phyloP scores from a whole-genome alignment of 164 flowering plant genomes.

The Piper longum region DNA sequence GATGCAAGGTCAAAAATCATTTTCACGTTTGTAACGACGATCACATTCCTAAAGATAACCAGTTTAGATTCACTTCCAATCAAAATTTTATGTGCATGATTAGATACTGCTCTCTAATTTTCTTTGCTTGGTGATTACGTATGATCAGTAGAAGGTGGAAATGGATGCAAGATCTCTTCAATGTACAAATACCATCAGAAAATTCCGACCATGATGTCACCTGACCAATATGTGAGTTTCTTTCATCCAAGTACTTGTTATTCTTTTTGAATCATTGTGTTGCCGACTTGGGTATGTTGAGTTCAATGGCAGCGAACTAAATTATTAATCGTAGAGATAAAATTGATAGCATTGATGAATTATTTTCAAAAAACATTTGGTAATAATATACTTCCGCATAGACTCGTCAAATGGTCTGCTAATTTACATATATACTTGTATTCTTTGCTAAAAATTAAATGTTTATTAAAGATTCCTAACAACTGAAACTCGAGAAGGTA shows the following conservation, averaged over 20 bases:
- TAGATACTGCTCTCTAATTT: too few relatives aligned
- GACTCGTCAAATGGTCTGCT: too few relatives aligned
- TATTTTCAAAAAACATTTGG: not conserved
- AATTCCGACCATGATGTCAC: not conserved
- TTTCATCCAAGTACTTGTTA: not conserved
- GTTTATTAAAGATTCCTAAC: too few relatives aligned
- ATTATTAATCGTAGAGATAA: not conserved
- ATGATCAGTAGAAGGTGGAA: not conserved
- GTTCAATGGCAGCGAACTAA: not conserved
- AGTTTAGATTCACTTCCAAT: too few relatives aligned
- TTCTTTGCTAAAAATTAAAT: too few relatives aligned
- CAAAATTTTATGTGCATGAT: too few relatives aligned
- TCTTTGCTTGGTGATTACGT: too few relatives aligned
- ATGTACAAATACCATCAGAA: not conserved
- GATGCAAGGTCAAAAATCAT: constrained; percentile 5
- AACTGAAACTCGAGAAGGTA: too few relatives aligned
- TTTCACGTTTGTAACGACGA: too few relatives aligned
- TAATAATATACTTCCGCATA: not conserved
- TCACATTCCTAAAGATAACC: too few relatives aligned
- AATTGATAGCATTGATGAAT: too few relatives aligned
- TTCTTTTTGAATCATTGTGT: not conserved
- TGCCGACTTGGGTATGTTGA: not conserved
- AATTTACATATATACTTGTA: too few relatives aligned
- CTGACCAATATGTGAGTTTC: not conserved
- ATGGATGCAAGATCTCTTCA: not conserved